Base-by-base conservation (phyloP, 495 filamentous ascomycete species). In the Cercophora newfieldiana region DNA sequence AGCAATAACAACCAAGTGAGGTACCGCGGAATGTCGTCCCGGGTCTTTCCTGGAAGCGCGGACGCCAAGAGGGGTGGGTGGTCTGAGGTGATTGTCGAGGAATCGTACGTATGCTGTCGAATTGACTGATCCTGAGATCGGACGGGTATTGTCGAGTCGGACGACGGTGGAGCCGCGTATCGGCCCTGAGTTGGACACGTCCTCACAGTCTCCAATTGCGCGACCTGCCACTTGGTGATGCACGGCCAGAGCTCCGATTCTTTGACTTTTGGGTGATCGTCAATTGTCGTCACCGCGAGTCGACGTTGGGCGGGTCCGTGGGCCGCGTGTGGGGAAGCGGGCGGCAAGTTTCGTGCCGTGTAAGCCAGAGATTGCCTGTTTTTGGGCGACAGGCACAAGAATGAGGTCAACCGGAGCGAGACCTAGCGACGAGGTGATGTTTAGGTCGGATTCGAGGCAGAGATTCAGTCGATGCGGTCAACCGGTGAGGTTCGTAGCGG, bases 251-350 rank as follows among this genome's bases (percentile, higher is more conserved):
- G 26, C 7, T n/a, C n/a, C 19, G 18, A 26, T 1, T 25, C 21
- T 48, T 60, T 60, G 31, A 21, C 31, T 48, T 48, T 48, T n/a
- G 29, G 30, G 33, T 60, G 58, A 60, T 60, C 58, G 21, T 22
- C 31, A 24, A 60, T 60, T 48, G 31, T 60, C 58, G 58, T 60
- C 58, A 60, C 58, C 26, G 12, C 26, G 55, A 37, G 55, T 58
- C 55, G 55, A 19, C 6, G 22, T 33, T 12, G 55, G n/a, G 25
- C 26, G 26, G 25, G 25, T 30, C 26, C 29, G 55, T 19, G 29
- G 26, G 55, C 55, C 29, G 25, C 26, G n/a, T 29, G 25, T 33
- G 25, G 55, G 24, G 37, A 44, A 44, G 18, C 10, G 37, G 37
- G 18, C 37, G 37, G 37, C 37, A 44, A 58, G 22, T 28, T 25